These are phyloP conservation scores for Telfairia occidentalis DNA, from an alignment of 331 rosid species.

Conservation along the genomic window DNA sequence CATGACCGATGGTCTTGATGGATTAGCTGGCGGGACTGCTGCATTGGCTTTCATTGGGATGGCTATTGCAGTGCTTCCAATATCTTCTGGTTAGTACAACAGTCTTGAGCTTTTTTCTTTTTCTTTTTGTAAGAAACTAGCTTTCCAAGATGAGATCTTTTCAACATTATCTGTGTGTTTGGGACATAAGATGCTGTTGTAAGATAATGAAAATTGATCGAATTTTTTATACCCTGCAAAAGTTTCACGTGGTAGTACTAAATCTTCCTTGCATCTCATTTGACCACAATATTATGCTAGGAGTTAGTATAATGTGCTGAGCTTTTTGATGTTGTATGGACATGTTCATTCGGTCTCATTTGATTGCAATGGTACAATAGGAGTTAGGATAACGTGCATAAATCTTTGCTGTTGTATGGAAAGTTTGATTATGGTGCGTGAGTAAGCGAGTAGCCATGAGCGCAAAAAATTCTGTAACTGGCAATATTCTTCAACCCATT, in stretches of 20 bases:
- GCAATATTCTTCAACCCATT: neutral
- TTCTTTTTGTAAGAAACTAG: neutral
- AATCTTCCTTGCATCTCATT: neutral
- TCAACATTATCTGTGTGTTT: neutral
- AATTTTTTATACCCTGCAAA: neutral
- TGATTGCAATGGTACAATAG: neutral
- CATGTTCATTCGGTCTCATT: too few relatives aligned
- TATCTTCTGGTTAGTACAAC: slow-evolving; percentile 70
- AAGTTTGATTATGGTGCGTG: neutral
- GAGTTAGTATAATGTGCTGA: neutral
- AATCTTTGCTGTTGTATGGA: neutral
- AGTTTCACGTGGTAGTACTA: neutral
- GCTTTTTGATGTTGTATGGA: neutral
- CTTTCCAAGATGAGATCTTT: neutral
- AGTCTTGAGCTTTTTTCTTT: neutral
- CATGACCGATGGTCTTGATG: slow-evolving; percentile 82
- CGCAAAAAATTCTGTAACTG: neutral
- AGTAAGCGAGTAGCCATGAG: neutral
- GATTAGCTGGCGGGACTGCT: slow-evolving; percentile 88
- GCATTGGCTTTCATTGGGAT: slow-evolving; percentile 90
- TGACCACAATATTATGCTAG: neutral
- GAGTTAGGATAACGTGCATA: neutral
- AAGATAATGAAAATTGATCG: neutral
- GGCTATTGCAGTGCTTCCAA: slow-evolving; percentile 97
- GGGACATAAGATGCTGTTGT: neutral